Evolutionary conservation across 129 eudicot species (phyloP).

Genomic region (Oenanthe sinensis): DNA sequence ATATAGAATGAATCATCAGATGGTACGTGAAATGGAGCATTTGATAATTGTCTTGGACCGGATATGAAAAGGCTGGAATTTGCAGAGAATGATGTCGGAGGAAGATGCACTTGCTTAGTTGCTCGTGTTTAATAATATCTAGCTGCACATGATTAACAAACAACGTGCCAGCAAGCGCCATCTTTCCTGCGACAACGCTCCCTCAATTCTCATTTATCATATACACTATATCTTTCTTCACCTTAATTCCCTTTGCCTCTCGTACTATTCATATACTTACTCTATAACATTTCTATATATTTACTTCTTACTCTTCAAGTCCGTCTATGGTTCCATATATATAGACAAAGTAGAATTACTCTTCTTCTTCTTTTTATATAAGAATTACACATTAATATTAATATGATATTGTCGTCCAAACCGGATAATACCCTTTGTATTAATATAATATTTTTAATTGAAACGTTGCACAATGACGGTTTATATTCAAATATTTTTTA

Average conservation of each 20-base stretch:
- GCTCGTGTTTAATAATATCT: background rate
- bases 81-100: background rate
- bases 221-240: background rate
- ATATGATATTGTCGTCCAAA: no score
- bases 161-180: slow-evolving; percentile 24
- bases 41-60: background rate
- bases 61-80: background rate
- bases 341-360: background rate
- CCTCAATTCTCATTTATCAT: slow-evolving; percentile 11
- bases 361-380: no score
- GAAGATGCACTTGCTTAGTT: background rate
- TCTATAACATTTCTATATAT: background rate
- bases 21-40: background rate
- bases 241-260: slow-evolving; percentile 3
- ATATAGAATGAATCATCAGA: background rate
- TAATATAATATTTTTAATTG: no score
- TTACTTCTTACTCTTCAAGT: background rate
- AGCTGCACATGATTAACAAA: background rate
- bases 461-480: no score
- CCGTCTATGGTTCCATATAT: background rate
- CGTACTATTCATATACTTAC: background rate
- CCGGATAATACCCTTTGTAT: no score
- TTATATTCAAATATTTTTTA: no score
- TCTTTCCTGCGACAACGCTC: slow-evolving; percentile 53
- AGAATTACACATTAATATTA: no score